phyloP scores from a whole-genome alignment of 306 rosid species.

The Oemleria cerasiformis region DNA sequence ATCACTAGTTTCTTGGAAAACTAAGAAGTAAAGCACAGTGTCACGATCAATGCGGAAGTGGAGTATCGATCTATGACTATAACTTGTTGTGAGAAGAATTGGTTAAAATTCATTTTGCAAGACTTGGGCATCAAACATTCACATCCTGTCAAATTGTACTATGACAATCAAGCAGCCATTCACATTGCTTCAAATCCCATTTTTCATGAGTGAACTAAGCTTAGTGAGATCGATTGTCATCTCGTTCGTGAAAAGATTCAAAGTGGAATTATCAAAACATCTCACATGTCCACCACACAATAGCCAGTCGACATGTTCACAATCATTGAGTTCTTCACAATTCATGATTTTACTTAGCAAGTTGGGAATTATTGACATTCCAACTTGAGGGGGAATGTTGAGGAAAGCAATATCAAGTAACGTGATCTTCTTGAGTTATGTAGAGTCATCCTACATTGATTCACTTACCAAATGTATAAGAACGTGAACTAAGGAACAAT shows the following conservation, averaged over 20 bases:
- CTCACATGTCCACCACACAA: not conserved
- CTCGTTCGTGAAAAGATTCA: not conserved
- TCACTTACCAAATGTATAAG: too few relatives aligned
- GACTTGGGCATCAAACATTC: not conserved
- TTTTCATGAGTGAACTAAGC: not conserved
- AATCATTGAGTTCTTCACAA: not conserved
- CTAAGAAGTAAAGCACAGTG: not conserved
- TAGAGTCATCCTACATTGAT: too few relatives aligned
- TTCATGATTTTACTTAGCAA: too few relatives aligned
- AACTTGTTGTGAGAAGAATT: not conserved
- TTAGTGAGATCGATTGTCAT: not conserved
- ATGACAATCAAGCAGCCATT: not conserved
- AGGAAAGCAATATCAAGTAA: too few relatives aligned
- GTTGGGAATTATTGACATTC: too few relatives aligned
- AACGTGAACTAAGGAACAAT: too few relatives aligned
- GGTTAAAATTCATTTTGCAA: not conserved
- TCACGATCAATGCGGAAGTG: not conserved
- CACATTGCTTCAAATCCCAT: not conserved
- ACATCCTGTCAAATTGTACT: not conserved
- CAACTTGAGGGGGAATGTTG: too few relatives aligned
- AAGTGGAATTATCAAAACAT: not conserved
- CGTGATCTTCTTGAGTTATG: too few relatives aligned
- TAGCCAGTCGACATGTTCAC: not conserved
- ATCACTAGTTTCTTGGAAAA: not conserved
- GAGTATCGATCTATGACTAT: not conserved